Evolutionary conservation across 2,329 filamentous ascomycete genomes (phyloP), one percentile per base, ranked within the genome.

Genomic region (Penicillium sp.): DNA sequence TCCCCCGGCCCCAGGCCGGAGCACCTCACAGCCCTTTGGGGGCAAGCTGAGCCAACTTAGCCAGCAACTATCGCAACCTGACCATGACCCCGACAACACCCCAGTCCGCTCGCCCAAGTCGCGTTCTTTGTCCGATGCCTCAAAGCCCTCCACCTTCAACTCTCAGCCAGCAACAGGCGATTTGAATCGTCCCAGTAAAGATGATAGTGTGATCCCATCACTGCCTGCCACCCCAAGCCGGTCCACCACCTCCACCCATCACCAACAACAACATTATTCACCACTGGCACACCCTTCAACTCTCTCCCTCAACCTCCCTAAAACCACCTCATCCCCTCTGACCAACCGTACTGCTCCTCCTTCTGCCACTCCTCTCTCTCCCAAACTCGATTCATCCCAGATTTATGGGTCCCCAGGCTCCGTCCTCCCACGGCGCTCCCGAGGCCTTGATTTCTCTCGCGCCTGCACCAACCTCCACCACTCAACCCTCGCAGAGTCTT

Each of bases 381-480:
- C 92, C 14, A 92, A 95, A 71, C 83, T 94, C 59, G 92, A 96
- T 72, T 83, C 90, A 52, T 88, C 88, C 18, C 89, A 92, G 62
- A 91, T 87, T 44, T 96, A 95, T 77, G 89, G 89, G 37, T 93
- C 91, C 1, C 92, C 92, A 2, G 88, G 90, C 23, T 95, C 92
- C 50, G 89, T 96, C 43, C 82, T 97, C 7, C 93, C 93, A 16
- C 86, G 93, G 60, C 87, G 92, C 57, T 97, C 92, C 26, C 86
- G 93, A 52, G 93, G 93, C 39, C 81, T 97, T 56, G 93, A 97
- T 75, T 97, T 96, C 73, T 93, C 93, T 36, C 85, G 93, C 63
- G 92, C 92, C 10, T 94, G 91, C 58, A 97, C 93, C 10, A 96
- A 92, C 70, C 81, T 99, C 19, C 94, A 97, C 75, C 94, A 97